Conservation (phyloP, 345 rosid genomes). For the Passiflora organensis region DNA sequence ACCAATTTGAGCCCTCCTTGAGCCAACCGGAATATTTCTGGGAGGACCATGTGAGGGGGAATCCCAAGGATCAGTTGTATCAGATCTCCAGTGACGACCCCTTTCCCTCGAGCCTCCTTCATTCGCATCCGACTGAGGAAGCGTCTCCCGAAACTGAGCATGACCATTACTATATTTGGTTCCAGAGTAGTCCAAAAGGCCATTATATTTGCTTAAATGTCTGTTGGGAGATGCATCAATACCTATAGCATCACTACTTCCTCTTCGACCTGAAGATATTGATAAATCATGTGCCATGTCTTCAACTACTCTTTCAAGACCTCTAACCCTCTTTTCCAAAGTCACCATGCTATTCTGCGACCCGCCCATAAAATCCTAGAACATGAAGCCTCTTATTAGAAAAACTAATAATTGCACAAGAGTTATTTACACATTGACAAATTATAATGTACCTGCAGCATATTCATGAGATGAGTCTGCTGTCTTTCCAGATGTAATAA, state of each 20-base stretch:
- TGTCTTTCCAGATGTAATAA: slow-evolving; percentile 88
- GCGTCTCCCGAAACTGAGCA: slow-evolving; percentile 68
- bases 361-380: slow-evolving; percentile 98
- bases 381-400: slow-evolving; percentile 18
- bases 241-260: slow-evolving; percentile 46
- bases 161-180: slow-evolving; percentile 64
- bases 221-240: slow-evolving; percentile 61
- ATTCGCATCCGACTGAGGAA: slow-evolving; percentile 61
- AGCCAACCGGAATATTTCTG: slow-evolving; percentile 60
- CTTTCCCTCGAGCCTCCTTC: slow-evolving; percentile 61
- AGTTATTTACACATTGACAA: slow-evolving; percentile 15
- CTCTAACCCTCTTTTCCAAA: slow-evolving; percentile 87
- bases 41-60: slow-evolving; percentile 59
- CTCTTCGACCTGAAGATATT: slow-evolving; percentile 73
- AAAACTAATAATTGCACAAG: slow-evolving; percentile 8
- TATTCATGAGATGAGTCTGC: slow-evolving; percentile 83
- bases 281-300: slow-evolving; percentile 92
- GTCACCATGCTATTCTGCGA: slow-evolving; percentile 93
- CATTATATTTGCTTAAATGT: slow-evolving; percentile 58
- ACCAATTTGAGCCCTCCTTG: slow-evolving; percentile 53
- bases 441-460: slow-evolving; percentile 69
- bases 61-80: slow-evolving; percentile 68
- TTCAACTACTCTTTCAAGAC: slow-evolving; percentile 94
- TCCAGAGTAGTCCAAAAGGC: slow-evolving; percentile 58
- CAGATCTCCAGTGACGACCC: slow-evolving; percentile 68